Evolutionary conservation across 176 grass and related monocot species (phyloP), one percentile per base, ranked within the genome.

Genomic region (Phoenix dactylifera): DNA sequence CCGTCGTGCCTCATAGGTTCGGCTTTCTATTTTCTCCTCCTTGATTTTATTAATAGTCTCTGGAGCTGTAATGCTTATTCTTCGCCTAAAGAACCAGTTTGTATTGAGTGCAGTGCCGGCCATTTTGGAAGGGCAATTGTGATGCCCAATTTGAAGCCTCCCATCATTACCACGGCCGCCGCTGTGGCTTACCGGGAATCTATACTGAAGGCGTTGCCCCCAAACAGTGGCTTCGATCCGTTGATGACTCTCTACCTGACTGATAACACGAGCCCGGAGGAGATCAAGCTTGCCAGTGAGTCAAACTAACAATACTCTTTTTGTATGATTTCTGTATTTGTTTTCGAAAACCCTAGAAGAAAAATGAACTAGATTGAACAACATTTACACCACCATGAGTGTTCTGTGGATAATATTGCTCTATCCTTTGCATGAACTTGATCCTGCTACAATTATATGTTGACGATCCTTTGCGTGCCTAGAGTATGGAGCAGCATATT

Each of bases 211-310:
- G 86, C 78, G 1, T 58, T 91, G 52, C 81, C 87, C 0, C 51
- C 62, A 0, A 65, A 76, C 35, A 85, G 70, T 17, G 79, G 24
- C 62, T 96, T 96, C 44, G 23, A 9, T 75, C 87, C 83, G 1
- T 79, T 97, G 26, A 97, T 97, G 92, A 91, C 84, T 17, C 87
- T 97, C 2, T 97, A 97, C 73, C 79, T 97, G 59, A 91, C 92
- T 0, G 92, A 97, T 59, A 85, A 66, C 53, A 97, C 84, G 20
- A 91, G 75, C 50, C 84, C 84, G 0, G 84, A 88, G 16, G 87
- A 97, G 76, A 88, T 97, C 54, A 82, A 79, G 58, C 28, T 83
- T 52, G 84, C 92, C 51, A 83, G 92, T 88, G 80, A 9, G 66
- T 61, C 35, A 1, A 44, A 44, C 14, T 44, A 44, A 44, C 35